Conservation (phyloP, 148 eudicot species). For the Beta vulgaris region DNA sequence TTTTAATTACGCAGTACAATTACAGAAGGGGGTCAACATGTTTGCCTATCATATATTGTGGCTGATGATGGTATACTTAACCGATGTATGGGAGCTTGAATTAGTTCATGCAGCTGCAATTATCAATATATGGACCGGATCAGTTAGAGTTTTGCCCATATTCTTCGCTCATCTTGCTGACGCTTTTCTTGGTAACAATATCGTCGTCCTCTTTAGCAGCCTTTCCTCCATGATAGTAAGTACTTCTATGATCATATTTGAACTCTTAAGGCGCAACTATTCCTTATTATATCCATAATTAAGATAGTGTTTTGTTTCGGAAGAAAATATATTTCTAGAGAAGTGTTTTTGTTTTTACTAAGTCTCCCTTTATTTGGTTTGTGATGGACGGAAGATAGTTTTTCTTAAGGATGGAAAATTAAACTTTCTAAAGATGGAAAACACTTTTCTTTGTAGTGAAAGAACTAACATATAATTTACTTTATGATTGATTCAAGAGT, state of each 20-base stretch:
- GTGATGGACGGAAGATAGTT: too few relatives aligned
- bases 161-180: slow-evolving; percentile 18
- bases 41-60: slow-evolving; percentile 22
- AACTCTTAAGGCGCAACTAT: too few relatives aligned
- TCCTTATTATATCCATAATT: too few relatives aligned
- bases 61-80: slow-evolving; percentile 44
- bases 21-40: not conserved
- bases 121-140: slow-evolving; percentile 41
- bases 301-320: too few relatives aligned
- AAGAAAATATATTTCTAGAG: too few relatives aligned
- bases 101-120: slow-evolving; percentile 46
- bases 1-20: not conserved
- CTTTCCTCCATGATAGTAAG: slow-evolving; percentile 13
- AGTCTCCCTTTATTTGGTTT: too few relatives aligned
- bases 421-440: too few relatives aligned
- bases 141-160: not conserved
- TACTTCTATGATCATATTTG: not conserved
- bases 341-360: too few relatives aligned
- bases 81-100: slow-evolving; percentile 44
- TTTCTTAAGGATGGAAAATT: too few relatives aligned
- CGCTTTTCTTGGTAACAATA: slow-evolving; percentile 6
- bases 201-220: slow-evolving; percentile 10
- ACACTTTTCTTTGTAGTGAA: too few relatives aligned
- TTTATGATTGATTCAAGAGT: too few relatives aligned
- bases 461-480: too few relatives aligned